Percentiles rank a stretch among this genome's conserved stretches.
Conservation (phyloP, 805 yeast species). For the Zygoascus flipseniorum region DNA sequence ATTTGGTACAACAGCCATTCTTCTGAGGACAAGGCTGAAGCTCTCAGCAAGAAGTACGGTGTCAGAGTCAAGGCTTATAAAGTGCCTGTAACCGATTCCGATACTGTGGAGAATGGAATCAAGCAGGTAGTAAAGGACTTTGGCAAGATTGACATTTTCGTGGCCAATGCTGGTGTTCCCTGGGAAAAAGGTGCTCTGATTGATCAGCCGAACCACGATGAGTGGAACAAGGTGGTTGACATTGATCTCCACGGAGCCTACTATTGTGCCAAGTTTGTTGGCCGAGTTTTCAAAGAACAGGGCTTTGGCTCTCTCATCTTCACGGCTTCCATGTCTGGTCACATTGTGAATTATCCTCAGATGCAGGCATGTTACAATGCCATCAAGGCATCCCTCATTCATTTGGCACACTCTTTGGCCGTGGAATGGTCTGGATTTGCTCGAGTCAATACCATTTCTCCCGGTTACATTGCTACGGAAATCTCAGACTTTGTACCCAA, state of each 20-base stretch:
- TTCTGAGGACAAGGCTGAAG: slow-evolving; percentile 54
- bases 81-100: slow-evolving; percentile 45
- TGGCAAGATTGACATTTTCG: slow-evolving; percentile 73
- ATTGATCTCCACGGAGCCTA: slow-evolving; percentile 75
- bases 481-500: slow-evolving; percentile 42
- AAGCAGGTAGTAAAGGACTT: slow-evolving; percentile 53
- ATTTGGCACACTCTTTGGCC: slow-evolving; percentile 68
- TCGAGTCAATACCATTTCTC: slow-evolving; percentile 74
- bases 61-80: slow-evolving; percentile 58
- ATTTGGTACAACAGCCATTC: slow-evolving; percentile 58
- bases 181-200: slow-evolving; percentile 62
- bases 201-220: slow-evolving; percentile 40
- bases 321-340: slow-evolving; percentile 88
- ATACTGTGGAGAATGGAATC: slow-evolving; percentile 42
- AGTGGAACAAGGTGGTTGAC: slow-evolving; percentile 66
- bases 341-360: slow-evolving; percentile 80
- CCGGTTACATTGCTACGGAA: slow-evolving; percentile 79
- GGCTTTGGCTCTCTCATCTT: slow-evolving; percentile 71
- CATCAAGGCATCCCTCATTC: slow-evolving; percentile 76
- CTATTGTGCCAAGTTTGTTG: slow-evolving; percentile 69
- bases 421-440: slow-evolving; percentile 87
- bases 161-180: slow-evolving; percentile 85
- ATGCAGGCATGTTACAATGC: slow-evolving; percentile 80
- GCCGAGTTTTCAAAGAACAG: slow-evolving; percentile 62
- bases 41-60: slow-evolving; percentile 47